Evolutionary conservation across 129 eudicot species (phyloP).

Genomic region (Flaveria ramosissima): DNA sequence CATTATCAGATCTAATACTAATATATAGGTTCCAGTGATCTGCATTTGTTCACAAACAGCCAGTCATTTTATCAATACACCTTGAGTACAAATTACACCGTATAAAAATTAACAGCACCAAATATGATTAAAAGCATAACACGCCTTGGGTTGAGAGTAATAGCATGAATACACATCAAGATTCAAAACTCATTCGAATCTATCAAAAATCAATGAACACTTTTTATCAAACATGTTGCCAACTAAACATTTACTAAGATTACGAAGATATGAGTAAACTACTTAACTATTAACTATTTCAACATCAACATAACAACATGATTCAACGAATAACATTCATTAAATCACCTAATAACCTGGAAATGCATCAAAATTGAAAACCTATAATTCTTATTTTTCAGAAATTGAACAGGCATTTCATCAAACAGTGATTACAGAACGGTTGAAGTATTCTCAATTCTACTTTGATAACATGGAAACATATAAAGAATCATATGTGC

Average conservation of each 20-base stretch:
- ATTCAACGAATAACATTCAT: background rate
- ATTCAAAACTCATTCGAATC: background rate
- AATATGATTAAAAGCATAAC: background rate
- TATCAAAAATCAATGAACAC: background rate
- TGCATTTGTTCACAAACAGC: constrained; percentile 26
- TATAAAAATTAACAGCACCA: background rate
- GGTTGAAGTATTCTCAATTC: too few species aligned
- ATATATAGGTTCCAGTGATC: constrained; percentile 30
- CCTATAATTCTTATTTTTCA: too few species aligned
- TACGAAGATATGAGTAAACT: background rate
- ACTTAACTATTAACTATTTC: background rate
- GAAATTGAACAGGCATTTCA: too few species aligned
- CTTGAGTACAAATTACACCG: background rate
- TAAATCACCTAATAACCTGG: too few species aligned
- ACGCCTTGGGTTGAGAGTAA: background rate
- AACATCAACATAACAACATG: background rate
- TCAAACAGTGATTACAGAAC: too few species aligned
- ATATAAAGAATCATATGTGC: too few species aligned
- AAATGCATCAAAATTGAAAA: too few species aligned
- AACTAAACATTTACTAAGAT: too few species aligned
- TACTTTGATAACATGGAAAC: too few species aligned
- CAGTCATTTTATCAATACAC: constrained; percentile 15
- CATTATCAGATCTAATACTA: constrained; percentile 37
- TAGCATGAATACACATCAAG: constrained; percentile 3
- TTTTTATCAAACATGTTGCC: constrained; percentile 5